Percentiles rank a stretch among this genome's conserved stretches.
Evolutionary conservation across 2,329 filamentous ascomycete species (phyloP).

Genomic region (Clarireedia paspali): DNA sequence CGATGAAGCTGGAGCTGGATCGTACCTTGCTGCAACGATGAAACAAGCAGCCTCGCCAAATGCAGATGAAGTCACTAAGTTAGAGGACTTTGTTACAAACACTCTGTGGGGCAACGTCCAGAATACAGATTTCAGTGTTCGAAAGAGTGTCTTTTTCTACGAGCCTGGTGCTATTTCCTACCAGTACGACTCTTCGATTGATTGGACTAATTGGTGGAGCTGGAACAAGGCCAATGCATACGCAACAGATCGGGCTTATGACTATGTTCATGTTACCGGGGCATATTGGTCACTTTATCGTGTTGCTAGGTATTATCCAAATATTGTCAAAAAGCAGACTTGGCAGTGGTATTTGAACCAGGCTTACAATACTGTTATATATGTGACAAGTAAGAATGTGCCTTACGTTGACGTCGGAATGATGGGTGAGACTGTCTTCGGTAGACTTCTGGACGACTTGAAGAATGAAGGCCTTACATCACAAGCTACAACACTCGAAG

Average conservation of each 20-base stretch:
- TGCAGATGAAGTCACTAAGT: slow-evolving; percentile 39
- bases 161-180: slow-evolving; percentile 38
- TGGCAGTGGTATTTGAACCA: slow-evolving; percentile 50
- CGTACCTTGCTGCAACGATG: slow-evolving; percentile 46
- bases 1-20: slow-evolving; percentile 50
- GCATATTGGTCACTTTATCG: slow-evolving; percentile 52
- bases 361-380: slow-evolving; percentile 43
- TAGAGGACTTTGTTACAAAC: slow-evolving; percentile 46
- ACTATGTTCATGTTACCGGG: slow-evolving; percentile 50
- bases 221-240: slow-evolving; percentile 43
- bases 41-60: slow-evolving; percentile 47
- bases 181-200: slow-evolving; percentile 34
- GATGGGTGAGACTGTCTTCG: slow-evolving; percentile 54
- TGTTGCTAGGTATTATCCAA: slow-evolving; percentile 41
- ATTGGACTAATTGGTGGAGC: slow-evolving; percentile 44
- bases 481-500: slow-evolving; percentile 35
- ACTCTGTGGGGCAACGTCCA: slow-evolving; percentile 45
- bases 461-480: slow-evolving; percentile 37
- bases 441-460: slow-evolving; percentile 44
- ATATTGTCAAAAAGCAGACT: slow-evolving; percentile 33
- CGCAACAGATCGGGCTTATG: slow-evolving; percentile 44
- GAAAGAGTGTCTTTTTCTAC: slow-evolving; percentile 51
- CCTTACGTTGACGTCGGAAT: slow-evolving; percentile 41
- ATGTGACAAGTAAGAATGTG: slow-evolving; percentile 32
- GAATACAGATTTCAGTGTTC: slow-evolving; percentile 38